Evolutionary conservation across 1,284 basidiomycete species (phyloP), one percentile per base, ranked within the genome.

Genomic region (Tetrapyrgos nigripes): DNA sequence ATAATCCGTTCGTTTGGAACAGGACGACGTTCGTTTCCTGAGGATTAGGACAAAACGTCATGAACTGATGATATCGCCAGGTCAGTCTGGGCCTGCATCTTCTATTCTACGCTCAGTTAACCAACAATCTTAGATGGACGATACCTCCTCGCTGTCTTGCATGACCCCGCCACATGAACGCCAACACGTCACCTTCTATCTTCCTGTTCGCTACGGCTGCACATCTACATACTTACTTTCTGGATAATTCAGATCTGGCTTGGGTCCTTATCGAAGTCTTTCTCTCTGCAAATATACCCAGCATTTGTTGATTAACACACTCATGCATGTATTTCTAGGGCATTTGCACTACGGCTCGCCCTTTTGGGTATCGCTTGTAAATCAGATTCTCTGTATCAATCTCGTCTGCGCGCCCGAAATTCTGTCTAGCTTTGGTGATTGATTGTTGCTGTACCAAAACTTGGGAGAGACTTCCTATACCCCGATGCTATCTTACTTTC

Each of bases 31-130:
- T 53, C 84, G 87, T 59, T 94, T 97, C 69, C 87, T 97, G 84
- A 81, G 95, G 53, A 94, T 97, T 74, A 84, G 96, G 51, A 97
- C 94, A 54, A 93, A 87, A 70, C 84, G 91, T 57, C 94, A 97
- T 72, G 96, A 97, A 71, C 81, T 97, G 59, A 93, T 97, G 86
- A 95, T 97, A 62, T 94, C 95, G 3, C 95, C 95, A 60, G 92
- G 95, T 94, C 46, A 24, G 27, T 10, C 23, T 37, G 33, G 11
- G 87, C 78, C 33, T 40, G 13, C 51, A 31, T 48, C 26, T 54
- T 50, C 55, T 37, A 27, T n/a, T 37, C n/a, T 27, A 3, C 43
- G 46, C 24, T 45, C 26, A 40, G 27, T 21, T 31, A 31, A 29
- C 43, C 60, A 26, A 66, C 2, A 57, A 19, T 17, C 23, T 4